phyloP scores from a whole-genome alignment of 768 basidiomycete genomes.

The Phaeotremella skinneri region DNA sequence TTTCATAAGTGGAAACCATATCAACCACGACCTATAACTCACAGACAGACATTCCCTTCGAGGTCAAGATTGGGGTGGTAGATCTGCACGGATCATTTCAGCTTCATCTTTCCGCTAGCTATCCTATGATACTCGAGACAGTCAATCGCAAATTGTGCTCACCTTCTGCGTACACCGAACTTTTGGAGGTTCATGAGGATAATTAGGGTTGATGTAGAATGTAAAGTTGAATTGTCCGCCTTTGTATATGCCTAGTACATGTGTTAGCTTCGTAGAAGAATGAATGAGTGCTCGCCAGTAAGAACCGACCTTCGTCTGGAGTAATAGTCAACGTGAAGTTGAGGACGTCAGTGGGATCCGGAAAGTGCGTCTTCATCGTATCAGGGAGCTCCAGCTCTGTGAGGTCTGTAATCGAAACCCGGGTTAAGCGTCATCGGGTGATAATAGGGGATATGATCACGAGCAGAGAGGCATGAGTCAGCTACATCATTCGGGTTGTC shows the following conservation, averaged over 20 bases:
- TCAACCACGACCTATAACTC: conserved; percentile 16
- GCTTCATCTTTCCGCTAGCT: not conserved
- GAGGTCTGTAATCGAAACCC: conserved; percentile 62
- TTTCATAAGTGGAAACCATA: not conserved
- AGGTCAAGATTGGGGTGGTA: conserved; percentile 99
- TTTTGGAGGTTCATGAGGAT: conserved; percentile 98
- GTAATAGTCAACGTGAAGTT: conserved; percentile 94
- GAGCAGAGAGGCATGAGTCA: no score
- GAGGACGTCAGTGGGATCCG: conserved; percentile 88
- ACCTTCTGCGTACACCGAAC: conserved; percentile 96
- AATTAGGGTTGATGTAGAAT: conserved; percentile 93
- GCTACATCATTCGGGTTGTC: conserved; percentile 1
- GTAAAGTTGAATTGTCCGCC: conserved; percentile 91
- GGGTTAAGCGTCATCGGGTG: no score
- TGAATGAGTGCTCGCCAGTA: no score
- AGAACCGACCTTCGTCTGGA: conserved; percentile 82
- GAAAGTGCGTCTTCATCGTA: conserved; percentile 93
- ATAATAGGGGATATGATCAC: no score
- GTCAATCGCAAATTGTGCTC: conserved; percentile 39
- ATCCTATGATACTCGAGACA: not conserved
- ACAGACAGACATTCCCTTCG: conserved; percentile 93
- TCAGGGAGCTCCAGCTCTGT: conserved; percentile 93
- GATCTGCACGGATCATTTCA: conserved; percentile 61
- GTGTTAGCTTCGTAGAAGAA: not conserved
- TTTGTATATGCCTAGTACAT: conserved; percentile 85